These are phyloP conservation scores for Paratinospora sagittata DNA, from an alignment of 164 flowering plant species.

Conservation along the genomic window DNA sequence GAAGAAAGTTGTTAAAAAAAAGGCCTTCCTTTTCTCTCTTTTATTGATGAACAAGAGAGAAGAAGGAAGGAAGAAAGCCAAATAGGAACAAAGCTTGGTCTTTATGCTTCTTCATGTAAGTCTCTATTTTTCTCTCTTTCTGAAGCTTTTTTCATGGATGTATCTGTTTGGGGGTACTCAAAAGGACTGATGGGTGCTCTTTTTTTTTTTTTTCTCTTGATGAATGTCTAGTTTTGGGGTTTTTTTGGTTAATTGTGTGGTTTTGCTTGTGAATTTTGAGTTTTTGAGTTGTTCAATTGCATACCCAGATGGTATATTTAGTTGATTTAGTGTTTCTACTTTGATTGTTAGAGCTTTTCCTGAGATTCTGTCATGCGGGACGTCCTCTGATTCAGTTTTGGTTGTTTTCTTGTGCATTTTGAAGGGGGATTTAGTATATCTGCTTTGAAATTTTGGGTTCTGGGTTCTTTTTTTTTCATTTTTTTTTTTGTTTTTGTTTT, in stretches of 20 bases:
- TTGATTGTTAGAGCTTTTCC: background rate
- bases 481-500: background rate
- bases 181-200: background rate
- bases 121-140: background rate
- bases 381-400: background rate
- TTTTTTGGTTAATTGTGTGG: constrained; percentile 1
- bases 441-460: background rate
- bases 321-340: background rate
- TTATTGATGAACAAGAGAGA: no score
- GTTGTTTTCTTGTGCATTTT: background rate
- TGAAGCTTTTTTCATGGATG: background rate
- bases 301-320: background rate
- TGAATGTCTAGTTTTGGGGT: background rate
- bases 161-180: background rate
- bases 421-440: background rate
- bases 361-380: background rate
- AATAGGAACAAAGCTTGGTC: background rate
- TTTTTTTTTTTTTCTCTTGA: no score
- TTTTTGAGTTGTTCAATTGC: background rate
- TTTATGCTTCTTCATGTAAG: background rate
- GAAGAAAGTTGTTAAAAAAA: background rate
- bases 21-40: background rate
- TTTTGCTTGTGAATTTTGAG: background rate
- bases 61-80: constrained; percentile 4
- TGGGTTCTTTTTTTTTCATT: no score